Evolutionary conservation across 2,329 filamentous ascomycete genomes (phyloP).

Genomic region (Penicillium occitanis): DNA sequence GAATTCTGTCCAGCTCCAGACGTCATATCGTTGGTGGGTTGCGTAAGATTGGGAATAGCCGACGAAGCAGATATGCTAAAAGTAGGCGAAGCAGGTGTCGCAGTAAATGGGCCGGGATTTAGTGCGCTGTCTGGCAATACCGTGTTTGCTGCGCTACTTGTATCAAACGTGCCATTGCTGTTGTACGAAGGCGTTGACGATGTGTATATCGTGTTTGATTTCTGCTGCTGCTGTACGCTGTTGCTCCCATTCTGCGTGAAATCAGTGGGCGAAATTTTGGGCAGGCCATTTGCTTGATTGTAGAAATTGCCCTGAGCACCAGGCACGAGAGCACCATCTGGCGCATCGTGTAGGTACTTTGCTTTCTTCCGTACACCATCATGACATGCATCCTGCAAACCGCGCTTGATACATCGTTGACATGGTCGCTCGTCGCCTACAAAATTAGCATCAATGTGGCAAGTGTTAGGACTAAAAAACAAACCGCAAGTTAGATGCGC

Average conservation of each 20-base stretch:
- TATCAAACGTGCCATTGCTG: constrained; percentile 37
- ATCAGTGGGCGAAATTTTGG: constrained; percentile 29
- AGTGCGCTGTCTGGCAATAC: constrained; percentile 46
- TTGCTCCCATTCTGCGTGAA: constrained; percentile 35
- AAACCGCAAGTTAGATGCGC: constrained; percentile 97
- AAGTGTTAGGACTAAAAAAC: constrained; percentile 9
- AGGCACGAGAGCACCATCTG: constrained; percentile 83
- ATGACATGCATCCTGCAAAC: constrained; percentile 85
- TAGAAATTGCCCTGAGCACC: constrained; percentile 70
- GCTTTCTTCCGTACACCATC: constrained; percentile 98
- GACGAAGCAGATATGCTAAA: constrained; percentile 58
- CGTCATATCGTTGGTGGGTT: constrained; percentile 53
- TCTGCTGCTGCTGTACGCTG: constrained; percentile 44
- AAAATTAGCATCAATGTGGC: constrained; percentile 22
- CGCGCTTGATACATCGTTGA: constrained; percentile 88
- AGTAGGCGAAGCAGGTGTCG: constrained; percentile 68
- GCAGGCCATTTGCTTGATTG: constrained; percentile 48
- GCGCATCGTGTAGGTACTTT: constrained; percentile 96
- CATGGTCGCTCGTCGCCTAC: constrained; percentile 93
- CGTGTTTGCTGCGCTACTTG: constrained; percentile 40
- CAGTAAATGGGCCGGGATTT: constrained; percentile 58
- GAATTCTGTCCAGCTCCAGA: constrained; percentile 44
- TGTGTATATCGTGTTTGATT: constrained; percentile 33
- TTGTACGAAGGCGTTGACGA: constrained; percentile 33
- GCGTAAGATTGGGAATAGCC: constrained; percentile 45